These are phyloP conservation scores for Oxalis stricta DNA, from an alignment of 441 rosid genomes.

Conservation along the genomic window DNA sequence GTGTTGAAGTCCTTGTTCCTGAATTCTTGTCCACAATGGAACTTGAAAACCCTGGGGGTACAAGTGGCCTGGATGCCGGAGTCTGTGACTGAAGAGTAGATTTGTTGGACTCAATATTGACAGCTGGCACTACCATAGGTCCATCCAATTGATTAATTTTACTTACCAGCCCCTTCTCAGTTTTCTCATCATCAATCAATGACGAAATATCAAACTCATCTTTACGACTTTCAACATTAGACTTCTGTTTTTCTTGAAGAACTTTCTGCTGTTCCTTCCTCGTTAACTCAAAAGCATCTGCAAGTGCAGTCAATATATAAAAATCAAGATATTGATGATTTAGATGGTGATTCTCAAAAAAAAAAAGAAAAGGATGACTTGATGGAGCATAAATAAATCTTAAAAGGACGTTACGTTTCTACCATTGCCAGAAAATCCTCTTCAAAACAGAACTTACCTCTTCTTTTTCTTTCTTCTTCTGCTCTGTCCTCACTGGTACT, in stretches of 20 bases:
- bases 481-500: slow-evolving; percentile 65
- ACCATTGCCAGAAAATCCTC: slow-evolving; percentile 1
- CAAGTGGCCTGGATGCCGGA: slow-evolving; percentile 80
- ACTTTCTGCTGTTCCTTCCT: slow-evolving; percentile 90
- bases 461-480: slow-evolving; percentile 95
- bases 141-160: slow-evolving; percentile 33
- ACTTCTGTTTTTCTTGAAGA: slow-evolving; percentile 72
- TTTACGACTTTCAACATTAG: slow-evolving; percentile 43
- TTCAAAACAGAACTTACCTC: slow-evolving; percentile 40
- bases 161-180: slow-evolving; percentile 30
- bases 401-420: not conserved
- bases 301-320: slow-evolving; percentile 12
- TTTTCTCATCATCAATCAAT: slow-evolving; percentile 51
- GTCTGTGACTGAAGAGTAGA: slow-evolving; percentile 29
- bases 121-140: slow-evolving; percentile 11
- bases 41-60: slow-evolving; percentile 89
- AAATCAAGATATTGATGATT: slow-evolving; percentile 10
- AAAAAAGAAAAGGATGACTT: too few species aligned
- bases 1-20: slow-evolving; percentile 34
- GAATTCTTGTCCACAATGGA: slow-evolving; percentile 35
- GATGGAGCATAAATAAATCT: not conserved
- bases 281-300: slow-evolving; percentile 90
- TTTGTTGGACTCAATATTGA: slow-evolving; percentile 28
- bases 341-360: too few species aligned
- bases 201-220: slow-evolving; percentile 50